Base-by-base conservation (phyloP, 805 yeast species). In the Sugiyamaella americana region DNA sequence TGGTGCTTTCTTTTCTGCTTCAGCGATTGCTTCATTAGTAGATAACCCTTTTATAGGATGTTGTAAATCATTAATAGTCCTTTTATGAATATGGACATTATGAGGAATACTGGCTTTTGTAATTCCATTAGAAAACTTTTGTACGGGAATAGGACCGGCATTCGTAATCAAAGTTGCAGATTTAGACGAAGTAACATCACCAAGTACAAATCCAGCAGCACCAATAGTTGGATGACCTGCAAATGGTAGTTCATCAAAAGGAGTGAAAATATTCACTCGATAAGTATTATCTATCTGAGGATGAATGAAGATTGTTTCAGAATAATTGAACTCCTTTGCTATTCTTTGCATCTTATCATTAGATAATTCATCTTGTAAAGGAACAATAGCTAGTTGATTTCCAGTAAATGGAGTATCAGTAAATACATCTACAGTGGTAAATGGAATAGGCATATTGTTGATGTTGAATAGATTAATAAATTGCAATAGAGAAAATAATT, bases 181-280 rank as follows among this genome's bases (percentile, higher is more conserved):
- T 5, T 13, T 3, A 10, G 35, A 17, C n/a, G 37, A 5, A 17
- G 37, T 35, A 21, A 35, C 20, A 19, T 23, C 17, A 4, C 17
- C 13, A 11, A 21, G 13, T 24, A 45, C 20, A 29, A 21, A 37
- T 23, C 26, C 40, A 20, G 52, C 49, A 1, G 58, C 53, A 5
- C 83, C 84, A 26, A 78, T 53, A 0, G 81, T 78, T 2, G 84
- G 84, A 53, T 79, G 84, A 4, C 84, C 84, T 1, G 84, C 83
- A 64, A 78, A 79, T 5, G 80, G 80, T 20, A 79, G 56, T 53
- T 79, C 83, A 2, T 39, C 36, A 2, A 36, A 51, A 1, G 79
- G 74, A 0, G 74, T 65, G 56, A 76, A 78, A 2, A 79, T 78
- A 26, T 80, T 62, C 4, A 77, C 60, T 45, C 58, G 64, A 58